These are phyloP conservation scores for Starmerella cellae DNA, from an alignment of 805 yeast species.

Conservation along the genomic window DNA sequence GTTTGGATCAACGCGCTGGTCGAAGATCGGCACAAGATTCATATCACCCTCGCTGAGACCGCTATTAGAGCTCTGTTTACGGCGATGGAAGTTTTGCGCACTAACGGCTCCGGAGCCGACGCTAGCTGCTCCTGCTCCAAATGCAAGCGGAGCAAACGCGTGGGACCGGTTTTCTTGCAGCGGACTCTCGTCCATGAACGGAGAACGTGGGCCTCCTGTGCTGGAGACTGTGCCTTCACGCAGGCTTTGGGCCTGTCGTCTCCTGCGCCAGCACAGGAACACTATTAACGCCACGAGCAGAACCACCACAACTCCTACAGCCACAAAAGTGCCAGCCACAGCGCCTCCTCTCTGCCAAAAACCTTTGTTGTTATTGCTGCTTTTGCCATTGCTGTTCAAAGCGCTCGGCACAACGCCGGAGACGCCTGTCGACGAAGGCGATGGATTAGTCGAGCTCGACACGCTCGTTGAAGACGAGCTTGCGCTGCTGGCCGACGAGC, in stretches of 20 bases:
- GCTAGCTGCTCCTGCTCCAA: slow-evolving; percentile 1
- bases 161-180: slow-evolving; percentile 1
- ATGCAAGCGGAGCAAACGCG: slow-evolving; percentile 15
- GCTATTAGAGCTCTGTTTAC: slow-evolving; percentile 6
- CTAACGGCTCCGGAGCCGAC: neutral
- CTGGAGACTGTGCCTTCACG: neutral
- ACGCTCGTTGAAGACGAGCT: neutral
- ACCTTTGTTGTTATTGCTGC: slow-evolving; percentile 4
- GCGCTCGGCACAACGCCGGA: neutral
- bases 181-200: neutral
- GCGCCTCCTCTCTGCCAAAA: slow-evolving; percentile 61
- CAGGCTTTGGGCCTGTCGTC: slow-evolving; percentile 3
- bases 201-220: neutral
- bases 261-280: slow-evolving; percentile 27
- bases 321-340: slow-evolving; percentile 76
- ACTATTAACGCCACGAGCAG: slow-evolving; percentile 34
- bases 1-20: slow-evolving; percentile 48
- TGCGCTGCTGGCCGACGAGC: neutral
- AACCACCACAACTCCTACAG: slow-evolving; percentile 49
- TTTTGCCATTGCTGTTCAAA: neutral
- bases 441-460: neutral
- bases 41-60: slow-evolving; percentile 22
- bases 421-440: slow-evolving; percentile 1
- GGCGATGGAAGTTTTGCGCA: slow-evolving; percentile 1
- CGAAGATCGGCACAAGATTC: slow-evolving; percentile 33